Percentiles rank a stretch among this genome's conserved stretches.
phyloP scores from a whole-genome alignment of 2,329 filamentous ascomycete genomes.

The Alternaria tenuissima region DNA sequence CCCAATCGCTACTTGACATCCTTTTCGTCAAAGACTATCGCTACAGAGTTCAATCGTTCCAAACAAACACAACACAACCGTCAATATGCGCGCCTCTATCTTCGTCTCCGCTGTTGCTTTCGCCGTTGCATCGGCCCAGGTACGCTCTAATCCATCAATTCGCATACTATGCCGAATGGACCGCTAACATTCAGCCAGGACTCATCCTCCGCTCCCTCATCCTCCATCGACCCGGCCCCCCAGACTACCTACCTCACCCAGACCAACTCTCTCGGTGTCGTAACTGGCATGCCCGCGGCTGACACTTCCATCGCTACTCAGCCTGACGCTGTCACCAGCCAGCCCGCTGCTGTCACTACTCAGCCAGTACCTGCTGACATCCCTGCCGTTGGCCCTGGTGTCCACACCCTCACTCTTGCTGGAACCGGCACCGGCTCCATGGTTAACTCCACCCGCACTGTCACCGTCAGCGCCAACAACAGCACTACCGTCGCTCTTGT shows the following conservation, averaged over 20 bases:
- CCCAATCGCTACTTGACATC: constrained; percentile 21
- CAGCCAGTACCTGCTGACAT: constrained; percentile 44
- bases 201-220: constrained; percentile 3
- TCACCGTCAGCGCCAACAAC: constrained; percentile 48
- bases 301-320: constrained; percentile 35
- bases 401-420: constrained; percentile 44
- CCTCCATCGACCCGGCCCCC: constrained; percentile 37
- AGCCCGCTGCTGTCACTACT: constrained; percentile 32
- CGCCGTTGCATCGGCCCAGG: constrained; percentile 42
- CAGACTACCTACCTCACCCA: constrained; percentile 40
- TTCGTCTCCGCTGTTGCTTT: constrained; percentile 41
- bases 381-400: constrained; percentile 47
- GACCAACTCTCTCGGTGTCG: constrained; percentile 48
- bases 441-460: constrained; percentile 39
- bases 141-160: constrained; percentile 23
- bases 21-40: constrained; percentile 20
- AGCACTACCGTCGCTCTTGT: constrained; percentile 41
- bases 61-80: constrained; percentile 12
- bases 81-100: constrained; percentile 45
- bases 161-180: constrained; percentile 5
- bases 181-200: constrained; percentile 17
- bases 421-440: constrained; percentile 32
- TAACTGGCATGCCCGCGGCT: constrained; percentile 39
- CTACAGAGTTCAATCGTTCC: constrained; percentile 17
- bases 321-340: constrained; percentile 33